Evolutionary conservation across 2,329 filamentous ascomycete genomes (phyloP).

Genomic region (Clonostachys rhizophaga): DNA sequence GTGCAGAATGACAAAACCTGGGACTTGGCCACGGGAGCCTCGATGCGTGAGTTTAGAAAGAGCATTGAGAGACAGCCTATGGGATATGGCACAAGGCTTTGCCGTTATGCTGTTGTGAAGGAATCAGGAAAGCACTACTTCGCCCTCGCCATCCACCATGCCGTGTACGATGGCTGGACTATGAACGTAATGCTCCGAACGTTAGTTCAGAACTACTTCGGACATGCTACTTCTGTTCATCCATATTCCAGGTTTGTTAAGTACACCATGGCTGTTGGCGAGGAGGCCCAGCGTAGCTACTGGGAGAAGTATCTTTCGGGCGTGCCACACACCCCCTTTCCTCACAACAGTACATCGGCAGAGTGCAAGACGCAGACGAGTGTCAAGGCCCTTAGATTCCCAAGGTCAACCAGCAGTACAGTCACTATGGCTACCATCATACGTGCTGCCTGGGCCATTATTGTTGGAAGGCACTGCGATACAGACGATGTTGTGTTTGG

Average conservation of each 20-base stretch:
- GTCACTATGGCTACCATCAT: constrained; percentile 11
- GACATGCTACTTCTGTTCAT: neutral
- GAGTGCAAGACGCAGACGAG: neutral
- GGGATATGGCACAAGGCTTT: constrained; percentile 2
- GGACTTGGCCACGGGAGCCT: neutral
- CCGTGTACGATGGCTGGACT: constrained; percentile 18
- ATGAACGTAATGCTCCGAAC: constrained; percentile 1
- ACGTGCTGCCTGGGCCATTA: constrained; percentile 17
- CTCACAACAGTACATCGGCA: neutral
- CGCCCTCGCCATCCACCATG: constrained; percentile 15
- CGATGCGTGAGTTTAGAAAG: neutral
- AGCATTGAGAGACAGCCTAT: neutral
- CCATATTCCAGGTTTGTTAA: constrained; percentile 5
- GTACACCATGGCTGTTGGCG: neutral
- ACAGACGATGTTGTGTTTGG: constrained; percentile 11
- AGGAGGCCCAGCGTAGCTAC: neutral
- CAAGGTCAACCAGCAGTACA: neutral
- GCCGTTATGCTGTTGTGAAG: constrained; percentile 1
- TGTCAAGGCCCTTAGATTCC: neutral
- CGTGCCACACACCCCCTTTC: neutral
- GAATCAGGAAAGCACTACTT: constrained; percentile 6
- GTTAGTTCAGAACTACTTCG: neutral
- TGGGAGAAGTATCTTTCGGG: neutral
- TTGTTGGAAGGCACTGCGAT: constrained; percentile 5
- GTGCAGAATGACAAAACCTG: constrained; percentile 4